These are phyloP conservation scores for Pleoardoris graminearum DNA, from an alignment of 2,329 filamentous ascomycete species.

Conservation along the genomic window DNA sequence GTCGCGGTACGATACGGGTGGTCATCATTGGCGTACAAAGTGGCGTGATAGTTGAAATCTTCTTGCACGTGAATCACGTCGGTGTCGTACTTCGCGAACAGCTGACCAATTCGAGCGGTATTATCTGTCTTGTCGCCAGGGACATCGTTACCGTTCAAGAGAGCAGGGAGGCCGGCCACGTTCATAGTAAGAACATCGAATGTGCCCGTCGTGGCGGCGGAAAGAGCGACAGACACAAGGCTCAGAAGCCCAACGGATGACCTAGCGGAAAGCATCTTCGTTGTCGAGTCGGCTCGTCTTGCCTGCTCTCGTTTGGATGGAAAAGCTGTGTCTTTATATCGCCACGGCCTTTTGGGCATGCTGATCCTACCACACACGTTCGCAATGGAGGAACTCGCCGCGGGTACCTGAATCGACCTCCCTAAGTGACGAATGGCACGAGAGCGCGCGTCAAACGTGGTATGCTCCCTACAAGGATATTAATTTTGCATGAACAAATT, in stretches of 20 bases:
- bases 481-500: not conserved
- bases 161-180: conserved; percentile 61
- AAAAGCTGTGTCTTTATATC: not conserved
- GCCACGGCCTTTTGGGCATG: not conserved
- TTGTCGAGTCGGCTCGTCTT: not conserved
- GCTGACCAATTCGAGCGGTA: conserved; percentile 58
- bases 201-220: conserved; percentile 42
- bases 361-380: not conserved
- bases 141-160: conserved; percentile 63
- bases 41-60: conserved; percentile 70
- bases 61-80: conserved; percentile 69
- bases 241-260: not conserved
- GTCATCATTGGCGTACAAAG: conserved; percentile 63
- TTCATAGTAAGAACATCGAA: conserved; percentile 62
- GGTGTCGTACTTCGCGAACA: conserved; percentile 61
- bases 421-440: not conserved
- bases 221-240: conserved; percentile 6
- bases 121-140: conserved; percentile 65
- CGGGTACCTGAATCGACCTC: not conserved
- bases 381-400: not conserved
- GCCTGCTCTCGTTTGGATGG: not conserved
- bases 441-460: not conserved
- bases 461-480: not conserved
- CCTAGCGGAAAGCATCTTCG: not conserved
- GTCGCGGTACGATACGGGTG: conserved; percentile 66